Conservation (phyloP, 2,329 filamentous ascomycete genomes). For the Sarocladium kiliense region DNA sequence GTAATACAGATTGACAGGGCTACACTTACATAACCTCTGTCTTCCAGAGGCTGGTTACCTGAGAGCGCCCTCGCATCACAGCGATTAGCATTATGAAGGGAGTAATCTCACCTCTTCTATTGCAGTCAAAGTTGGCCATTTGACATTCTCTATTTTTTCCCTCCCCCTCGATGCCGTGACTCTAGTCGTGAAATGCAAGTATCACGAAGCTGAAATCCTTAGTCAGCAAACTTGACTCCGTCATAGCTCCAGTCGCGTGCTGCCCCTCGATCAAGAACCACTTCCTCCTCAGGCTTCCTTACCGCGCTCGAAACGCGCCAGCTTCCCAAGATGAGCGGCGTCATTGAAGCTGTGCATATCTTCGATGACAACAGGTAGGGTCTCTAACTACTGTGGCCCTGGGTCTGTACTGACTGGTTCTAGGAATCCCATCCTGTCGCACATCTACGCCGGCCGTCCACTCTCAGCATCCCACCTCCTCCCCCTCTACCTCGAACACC, state of each 20-base stretch:
- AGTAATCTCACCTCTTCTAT: too few relatives aligned
- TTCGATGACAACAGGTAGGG: conserved; percentile 89
- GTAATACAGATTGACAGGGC: too few relatives aligned
- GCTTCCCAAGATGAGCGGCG: conserved; percentile 62
- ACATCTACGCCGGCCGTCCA: conserved; percentile 80
- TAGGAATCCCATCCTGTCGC: conserved; percentile 80
- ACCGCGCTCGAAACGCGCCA: conserved; percentile 18
- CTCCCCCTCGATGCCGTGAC: too few relatives aligned
- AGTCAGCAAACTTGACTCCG: conserved; percentile 25
- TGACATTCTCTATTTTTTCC: too few relatives aligned
- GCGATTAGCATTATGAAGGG: too few relatives aligned
- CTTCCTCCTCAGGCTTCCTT: neutral
- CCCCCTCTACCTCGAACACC: conserved; percentile 80
- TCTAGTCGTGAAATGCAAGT: too few relatives aligned
- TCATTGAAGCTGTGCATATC: conserved; percentile 93
- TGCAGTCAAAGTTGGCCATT: too few relatives aligned
- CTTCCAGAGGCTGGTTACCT: too few relatives aligned
- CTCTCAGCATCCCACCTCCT: conserved; percentile 72
- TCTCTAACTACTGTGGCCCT: neutral
- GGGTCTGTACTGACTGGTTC: conserved; percentile 16
- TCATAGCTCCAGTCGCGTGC: conserved; percentile 19
- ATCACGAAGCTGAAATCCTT: too few relatives aligned
- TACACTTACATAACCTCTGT: too few relatives aligned
- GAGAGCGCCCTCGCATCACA: too few relatives aligned
- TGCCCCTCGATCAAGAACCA: neutral